Percentiles rank a stretch among this genome's conserved stretches.
Evolutionary conservation across 139 green algal species (phyloP).

Genomic region (Closterium sp.): DNA sequence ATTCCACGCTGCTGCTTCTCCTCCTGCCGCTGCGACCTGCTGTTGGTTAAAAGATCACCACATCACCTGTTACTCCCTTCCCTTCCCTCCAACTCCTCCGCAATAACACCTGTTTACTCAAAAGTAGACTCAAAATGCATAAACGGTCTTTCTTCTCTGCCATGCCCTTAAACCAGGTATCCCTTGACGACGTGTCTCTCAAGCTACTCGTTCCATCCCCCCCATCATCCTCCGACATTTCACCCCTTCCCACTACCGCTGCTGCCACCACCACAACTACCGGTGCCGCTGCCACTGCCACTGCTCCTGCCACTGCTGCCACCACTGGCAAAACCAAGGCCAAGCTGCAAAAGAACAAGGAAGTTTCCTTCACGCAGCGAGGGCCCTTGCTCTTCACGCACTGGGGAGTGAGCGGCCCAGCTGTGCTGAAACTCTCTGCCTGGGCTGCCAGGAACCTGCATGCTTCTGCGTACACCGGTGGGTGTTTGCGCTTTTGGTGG

Average conservation of each 20-base stretch:
- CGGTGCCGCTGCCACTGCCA: not conserved
- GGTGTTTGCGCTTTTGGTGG: not conserved
- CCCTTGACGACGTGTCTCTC: not conserved
- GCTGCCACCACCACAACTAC: not conserved
- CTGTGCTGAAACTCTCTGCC: slow-evolving; percentile 28
- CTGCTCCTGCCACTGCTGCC: not conserved
- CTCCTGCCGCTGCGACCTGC: too few species aligned
- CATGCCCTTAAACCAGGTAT: too few species aligned
- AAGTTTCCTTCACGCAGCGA: not conserved
- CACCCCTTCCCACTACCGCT: not conserved
- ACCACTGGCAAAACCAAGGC: not conserved
- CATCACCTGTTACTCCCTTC: too few species aligned
- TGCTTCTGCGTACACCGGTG: slow-evolving; percentile 13
- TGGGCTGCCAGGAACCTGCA: slow-evolving; percentile 22
- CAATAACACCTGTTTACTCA: too few species aligned
- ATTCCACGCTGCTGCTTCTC: too few species aligned
- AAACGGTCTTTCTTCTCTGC: too few species aligned
- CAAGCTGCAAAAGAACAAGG: not conserved
- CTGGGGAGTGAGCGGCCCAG: slow-evolving; percentile 31
- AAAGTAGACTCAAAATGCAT: too few species aligned
- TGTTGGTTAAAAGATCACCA: too few species aligned
- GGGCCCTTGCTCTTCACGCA: slow-evolving; percentile 36
- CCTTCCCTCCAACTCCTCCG: too few species aligned
- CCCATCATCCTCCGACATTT: not conserved
- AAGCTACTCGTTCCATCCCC: not conserved